phyloP scores from a whole-genome alignment of 148 eudicot species.

The Chenopodium album region DNA sequence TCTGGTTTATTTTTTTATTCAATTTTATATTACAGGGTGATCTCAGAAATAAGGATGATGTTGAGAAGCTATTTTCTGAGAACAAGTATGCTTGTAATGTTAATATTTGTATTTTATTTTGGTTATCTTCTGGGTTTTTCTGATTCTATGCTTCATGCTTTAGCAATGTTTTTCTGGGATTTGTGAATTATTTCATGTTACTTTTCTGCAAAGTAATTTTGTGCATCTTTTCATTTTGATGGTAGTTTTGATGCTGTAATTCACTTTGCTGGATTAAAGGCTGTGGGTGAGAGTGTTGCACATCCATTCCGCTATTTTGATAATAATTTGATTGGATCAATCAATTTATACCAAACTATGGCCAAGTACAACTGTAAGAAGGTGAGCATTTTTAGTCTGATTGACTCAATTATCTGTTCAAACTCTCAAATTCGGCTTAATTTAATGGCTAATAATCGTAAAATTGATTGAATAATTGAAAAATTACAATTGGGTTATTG shows the following conservation, averaged over 20 bases:
- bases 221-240: not conserved
- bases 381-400: constrained; percentile 35
- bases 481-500: not conserved
- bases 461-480: not conserved
- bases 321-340: constrained; percentile 82
- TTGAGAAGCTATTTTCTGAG: constrained; percentile 70
- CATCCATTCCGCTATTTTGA: constrained; percentile 75
- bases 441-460: not conserved
- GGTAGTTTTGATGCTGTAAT: constrained; percentile 84
- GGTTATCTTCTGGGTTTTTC: not conserved
- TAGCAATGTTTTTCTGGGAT: not conserved
- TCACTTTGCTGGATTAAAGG: constrained; percentile 90
- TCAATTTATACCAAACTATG: constrained; percentile 73
- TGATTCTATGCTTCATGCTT: not conserved
- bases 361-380: constrained; percentile 81
- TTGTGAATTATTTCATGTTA: not conserved
- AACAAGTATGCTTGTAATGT: constrained; percentile 32
- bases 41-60: constrained; percentile 65
- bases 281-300: constrained; percentile 84
- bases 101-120: not conserved
- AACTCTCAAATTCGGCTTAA: not conserved
- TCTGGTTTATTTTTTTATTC: constrained; percentile 8
- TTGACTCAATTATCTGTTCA: not conserved
- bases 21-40: constrained; percentile 59
- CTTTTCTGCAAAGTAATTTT: not conserved